These are phyloP conservation scores for Ziziphus jujuba DNA, from an alignment of 306 rosid genomes.

Conservation along the genomic window DNA sequence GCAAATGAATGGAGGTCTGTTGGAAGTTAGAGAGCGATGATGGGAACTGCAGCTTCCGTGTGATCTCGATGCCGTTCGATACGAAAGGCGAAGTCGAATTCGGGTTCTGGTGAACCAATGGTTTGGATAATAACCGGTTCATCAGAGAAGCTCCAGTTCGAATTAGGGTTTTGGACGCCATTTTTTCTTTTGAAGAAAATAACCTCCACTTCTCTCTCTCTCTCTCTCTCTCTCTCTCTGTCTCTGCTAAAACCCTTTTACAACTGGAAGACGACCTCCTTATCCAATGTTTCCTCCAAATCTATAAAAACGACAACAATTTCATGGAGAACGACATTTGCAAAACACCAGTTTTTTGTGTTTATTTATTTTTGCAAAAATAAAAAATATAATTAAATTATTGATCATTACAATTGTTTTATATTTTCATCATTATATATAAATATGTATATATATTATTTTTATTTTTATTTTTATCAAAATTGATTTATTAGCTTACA, in stretches of 20 bases:
- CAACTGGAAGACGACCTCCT: too few species aligned
- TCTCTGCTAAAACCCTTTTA: constrained; percentile 43
- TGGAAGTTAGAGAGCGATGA: constrained; percentile 45
- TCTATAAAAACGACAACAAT: too few species aligned
- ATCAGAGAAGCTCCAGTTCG: constrained; percentile 60
- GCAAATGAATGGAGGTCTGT: constrained; percentile 42
- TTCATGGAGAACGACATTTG: too few species aligned
- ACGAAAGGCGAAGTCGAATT: constrained; percentile 19
- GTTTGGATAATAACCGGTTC: constrained; percentile 45
- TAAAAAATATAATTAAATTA: too few species aligned
- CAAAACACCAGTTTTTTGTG: too few species aligned
- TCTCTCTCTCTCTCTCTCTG: background rate
- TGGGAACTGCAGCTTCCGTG: constrained; percentile 66
- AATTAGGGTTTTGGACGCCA: constrained; percentile 77
- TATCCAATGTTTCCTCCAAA: too few species aligned
- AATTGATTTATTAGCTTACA: too few species aligned
- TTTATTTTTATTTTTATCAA: too few species aligned
- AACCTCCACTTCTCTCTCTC: background rate
- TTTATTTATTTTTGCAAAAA: too few species aligned
- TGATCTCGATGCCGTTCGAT: constrained; percentile 39
- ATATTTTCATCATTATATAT: too few species aligned
- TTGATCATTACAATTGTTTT: too few species aligned
- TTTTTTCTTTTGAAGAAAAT: constrained; percentile 22
- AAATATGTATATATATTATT: too few species aligned
- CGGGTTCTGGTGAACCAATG: constrained; percentile 34